phyloP scores from a whole-genome alignment of 305 asterid genomes.

The Euphrasia arctica region DNA sequence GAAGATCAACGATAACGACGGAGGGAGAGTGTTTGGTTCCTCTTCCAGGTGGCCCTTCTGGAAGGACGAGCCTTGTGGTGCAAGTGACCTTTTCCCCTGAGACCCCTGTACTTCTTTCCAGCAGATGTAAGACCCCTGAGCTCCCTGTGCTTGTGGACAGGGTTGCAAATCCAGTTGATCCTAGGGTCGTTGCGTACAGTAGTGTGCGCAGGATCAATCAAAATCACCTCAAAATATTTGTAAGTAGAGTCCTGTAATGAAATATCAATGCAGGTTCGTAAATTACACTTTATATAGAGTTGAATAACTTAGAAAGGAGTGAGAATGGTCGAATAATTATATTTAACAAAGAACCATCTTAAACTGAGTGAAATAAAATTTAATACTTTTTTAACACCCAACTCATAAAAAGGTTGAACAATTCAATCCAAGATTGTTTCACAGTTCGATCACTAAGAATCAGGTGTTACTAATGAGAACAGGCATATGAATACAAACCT shows the following conservation, averaged over 20 bases:
- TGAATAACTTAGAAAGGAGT: no score
- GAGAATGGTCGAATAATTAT: no score
- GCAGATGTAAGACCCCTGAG: slow-evolving; percentile 13
- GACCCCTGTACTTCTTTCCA: slow-evolving; percentile 14
- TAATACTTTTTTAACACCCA: no score
- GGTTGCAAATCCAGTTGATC: slow-evolving; percentile 18
- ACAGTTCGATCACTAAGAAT: not conserved
- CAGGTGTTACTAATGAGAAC: not conserved
- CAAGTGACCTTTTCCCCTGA: slow-evolving; percentile 13
- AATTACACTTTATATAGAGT: not conserved
- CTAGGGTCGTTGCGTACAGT: slow-evolving; percentile 12
- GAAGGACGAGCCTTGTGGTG: slow-evolving; percentile 19
- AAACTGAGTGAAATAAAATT: no score
- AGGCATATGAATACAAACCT: not conserved
- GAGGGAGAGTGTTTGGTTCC: slow-evolving; percentile 14
- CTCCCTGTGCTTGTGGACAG: slow-evolving; percentile 13
- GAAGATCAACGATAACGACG: slow-evolving; percentile 10
- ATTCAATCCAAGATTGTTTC: not conserved
- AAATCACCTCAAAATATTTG: slow-evolving; percentile 8
- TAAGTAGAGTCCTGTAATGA: slow-evolving; percentile 7
- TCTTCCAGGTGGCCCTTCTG: slow-evolving; percentile 15
- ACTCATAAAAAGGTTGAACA: not conserved
- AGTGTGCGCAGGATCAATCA: slow-evolving; percentile 13
- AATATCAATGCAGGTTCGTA: not conserved
- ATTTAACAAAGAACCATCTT: no score